Percentiles rank a stretch among this genome's conserved stretches.
These are phyloP conservation scores for Cyberlindnera mrakii DNA, from an alignment of 805 yeast genomes.

Conservation along the genomic window DNA sequence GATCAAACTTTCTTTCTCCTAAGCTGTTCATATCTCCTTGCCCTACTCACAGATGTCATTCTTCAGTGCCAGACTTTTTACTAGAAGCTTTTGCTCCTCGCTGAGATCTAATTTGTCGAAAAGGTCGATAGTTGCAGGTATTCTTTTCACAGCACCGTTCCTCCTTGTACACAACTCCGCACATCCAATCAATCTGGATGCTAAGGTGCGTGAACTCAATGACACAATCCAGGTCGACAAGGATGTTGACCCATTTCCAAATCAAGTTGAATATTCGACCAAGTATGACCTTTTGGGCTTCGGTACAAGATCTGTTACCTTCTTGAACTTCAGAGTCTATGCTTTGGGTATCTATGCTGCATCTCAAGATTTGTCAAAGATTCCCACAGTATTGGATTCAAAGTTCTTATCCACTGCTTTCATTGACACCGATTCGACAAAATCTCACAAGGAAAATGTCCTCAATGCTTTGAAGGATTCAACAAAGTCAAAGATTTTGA, in stretches of 20 bases:
- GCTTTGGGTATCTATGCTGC: conserved; percentile 81
- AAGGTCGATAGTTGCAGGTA: neutral
- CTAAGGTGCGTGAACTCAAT: conserved; percentile 5
- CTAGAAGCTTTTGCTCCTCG: neutral
- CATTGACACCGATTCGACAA: conserved; percentile 27
- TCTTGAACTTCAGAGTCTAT: conserved; percentile 76
- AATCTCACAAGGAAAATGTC: conserved; percentile 36
- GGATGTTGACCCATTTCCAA: conserved; percentile 37
- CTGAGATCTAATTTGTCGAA: neutral
- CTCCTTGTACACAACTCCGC: neutral
- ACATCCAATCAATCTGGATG: conserved; percentile 10
- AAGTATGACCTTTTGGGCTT: conserved; percentile 60
- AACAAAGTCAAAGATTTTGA: conserved; percentile 42
- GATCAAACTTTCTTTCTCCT: no score
- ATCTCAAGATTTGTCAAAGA: conserved; percentile 41
- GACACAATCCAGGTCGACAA: conserved; percentile 40
- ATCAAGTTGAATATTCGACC: conserved; percentile 23
- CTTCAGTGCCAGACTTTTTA: neutral
- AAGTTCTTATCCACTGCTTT: conserved; percentile 32
- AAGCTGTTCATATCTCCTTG: neutral
- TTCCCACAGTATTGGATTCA: conserved; percentile 38
- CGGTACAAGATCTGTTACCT: conserved; percentile 82
- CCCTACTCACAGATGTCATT: neutral
- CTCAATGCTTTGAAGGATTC: conserved; percentile 43
- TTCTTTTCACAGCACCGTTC: neutral